phyloP scores from a whole-genome alignment of 2,329 filamentous ascomycete genomes.

The Xylariaceae sp. region DNA sequence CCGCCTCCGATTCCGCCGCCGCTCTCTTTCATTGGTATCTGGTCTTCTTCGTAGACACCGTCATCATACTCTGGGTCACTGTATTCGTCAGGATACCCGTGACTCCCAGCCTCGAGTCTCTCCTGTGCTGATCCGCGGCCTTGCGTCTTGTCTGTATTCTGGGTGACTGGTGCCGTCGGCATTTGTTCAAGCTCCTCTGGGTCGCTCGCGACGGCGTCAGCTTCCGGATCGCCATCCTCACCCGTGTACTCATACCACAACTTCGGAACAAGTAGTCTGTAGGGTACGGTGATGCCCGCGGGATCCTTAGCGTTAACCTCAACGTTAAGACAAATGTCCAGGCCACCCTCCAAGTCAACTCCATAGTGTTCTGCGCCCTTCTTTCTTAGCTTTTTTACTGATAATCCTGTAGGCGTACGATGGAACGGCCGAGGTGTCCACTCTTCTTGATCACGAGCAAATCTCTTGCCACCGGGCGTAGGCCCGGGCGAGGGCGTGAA shows the following conservation, averaged over 20 bases:
- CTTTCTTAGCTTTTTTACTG: constrained; percentile 53
- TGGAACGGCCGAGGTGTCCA: constrained; percentile 42
- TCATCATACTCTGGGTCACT: constrained; percentile 2
- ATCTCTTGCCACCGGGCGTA: constrained; percentile 1
- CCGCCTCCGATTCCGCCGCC: constrained; percentile 2
- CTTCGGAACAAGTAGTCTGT: constrained; percentile 78
- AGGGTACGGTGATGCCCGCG: constrained; percentile 80
- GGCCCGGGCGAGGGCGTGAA: background rate
- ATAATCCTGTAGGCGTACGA: constrained; percentile 66
- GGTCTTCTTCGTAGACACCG: constrained; percentile 2
- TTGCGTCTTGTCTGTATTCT: background rate
- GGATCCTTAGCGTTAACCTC: constrained; percentile 85
- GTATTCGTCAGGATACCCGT: constrained; percentile 1
- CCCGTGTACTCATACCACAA: constrained; percentile 58
- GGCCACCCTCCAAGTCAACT: constrained; percentile 74
- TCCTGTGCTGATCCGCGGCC: background rate
- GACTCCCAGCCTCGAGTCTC: background rate
- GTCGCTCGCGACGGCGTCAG: background rate
- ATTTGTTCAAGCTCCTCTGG: background rate
- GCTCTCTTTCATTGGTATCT: background rate
- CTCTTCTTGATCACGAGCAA: no score
- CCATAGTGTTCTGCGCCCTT: constrained; percentile 43
- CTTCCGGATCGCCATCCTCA: constrained; percentile 19
- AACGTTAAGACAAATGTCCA: constrained; percentile 85
- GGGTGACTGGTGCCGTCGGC: background rate